Evolutionary conservation across 1,139 yeast species (phyloP).

Genomic region (Kodamaea anthophila): DNA sequence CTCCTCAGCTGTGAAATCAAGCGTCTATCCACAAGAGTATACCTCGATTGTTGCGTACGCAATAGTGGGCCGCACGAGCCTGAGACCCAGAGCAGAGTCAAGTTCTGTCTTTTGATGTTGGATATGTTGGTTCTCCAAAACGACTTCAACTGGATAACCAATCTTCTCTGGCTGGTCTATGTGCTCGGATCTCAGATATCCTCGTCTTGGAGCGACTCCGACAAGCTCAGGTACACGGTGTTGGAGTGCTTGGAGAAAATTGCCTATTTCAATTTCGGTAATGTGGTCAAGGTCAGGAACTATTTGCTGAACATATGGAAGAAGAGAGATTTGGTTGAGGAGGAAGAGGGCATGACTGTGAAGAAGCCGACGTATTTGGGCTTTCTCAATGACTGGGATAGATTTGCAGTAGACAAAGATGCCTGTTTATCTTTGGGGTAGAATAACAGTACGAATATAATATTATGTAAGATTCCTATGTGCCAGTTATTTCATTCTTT

Average conservation of each 20-base stretch:
- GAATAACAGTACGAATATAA: too few relatives aligned
- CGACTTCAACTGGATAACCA: constrained; percentile 23
- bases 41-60: constrained; percentile 22
- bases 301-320: constrained; percentile 23
- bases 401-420: constrained; percentile 22
- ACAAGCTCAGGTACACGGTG: constrained; percentile 20
- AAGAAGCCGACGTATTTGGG: constrained; percentile 12
- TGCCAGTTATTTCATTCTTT: too few relatives aligned
- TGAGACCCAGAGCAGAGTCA: constrained; percentile 12
- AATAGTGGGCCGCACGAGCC: constrained; percentile 15
- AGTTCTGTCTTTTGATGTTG: constrained; percentile 15
- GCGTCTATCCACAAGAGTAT: constrained; percentile 19
- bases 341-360: constrained; percentile 13
- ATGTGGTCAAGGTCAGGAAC: constrained; percentile 19
- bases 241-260: constrained; percentile 20
- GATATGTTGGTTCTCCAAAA: constrained; percentile 21
- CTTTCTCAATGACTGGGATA: constrained; percentile 26
- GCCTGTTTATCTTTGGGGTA: constrained; percentile 22
- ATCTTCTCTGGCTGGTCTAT: constrained; percentile 21
- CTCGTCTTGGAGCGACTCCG: constrained; percentile 16
- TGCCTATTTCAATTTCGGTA: constrained; percentile 22
- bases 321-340: constrained; percentile 20
- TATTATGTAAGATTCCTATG: too few relatives aligned
- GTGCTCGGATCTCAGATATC: constrained; percentile 22
- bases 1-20: constrained; percentile 25